phyloP scores from a whole-genome alignment of 306 rosid species.

The Nissolia schottii region DNA sequence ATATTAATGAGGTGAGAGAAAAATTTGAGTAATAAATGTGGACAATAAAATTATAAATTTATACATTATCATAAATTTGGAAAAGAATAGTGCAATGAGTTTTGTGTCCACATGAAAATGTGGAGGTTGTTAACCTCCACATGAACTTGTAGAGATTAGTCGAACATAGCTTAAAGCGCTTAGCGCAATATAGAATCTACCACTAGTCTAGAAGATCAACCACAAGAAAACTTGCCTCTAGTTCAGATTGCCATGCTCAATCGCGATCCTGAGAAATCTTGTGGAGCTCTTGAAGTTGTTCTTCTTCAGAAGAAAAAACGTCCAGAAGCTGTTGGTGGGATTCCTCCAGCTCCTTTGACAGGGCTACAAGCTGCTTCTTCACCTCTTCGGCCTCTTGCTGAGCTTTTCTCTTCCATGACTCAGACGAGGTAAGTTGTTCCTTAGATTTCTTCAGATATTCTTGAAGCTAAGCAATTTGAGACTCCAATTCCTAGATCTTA shows the following conservation, averaged over 20 bases:
- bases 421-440: conserved; percentile 63
- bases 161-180: no score
- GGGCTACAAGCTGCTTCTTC: conserved; percentile 43
- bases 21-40: no score
- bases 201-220: no score
- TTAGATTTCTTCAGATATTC: conserved; percentile 67
- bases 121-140: no score
- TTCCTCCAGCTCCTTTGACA: conserved; percentile 65
- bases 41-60: no score
- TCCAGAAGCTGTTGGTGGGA: conserved; percentile 69
- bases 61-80: no score
- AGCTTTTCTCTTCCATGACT: conserved; percentile 52
- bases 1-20: no score
- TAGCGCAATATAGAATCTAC: no score
- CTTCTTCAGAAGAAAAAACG: conserved; percentile 70
- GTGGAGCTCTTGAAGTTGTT: conserved; percentile 63
- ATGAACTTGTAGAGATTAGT: no score
- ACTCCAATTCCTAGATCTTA: conserved; percentile 63
- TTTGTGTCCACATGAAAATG: no score
- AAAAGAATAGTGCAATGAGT: no score
- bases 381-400: conserved; percentile 79
- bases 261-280: conserved; percentile 84
- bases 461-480: conserved; percentile 61
- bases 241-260: conserved; percentile 90
- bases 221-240: no score